Evolutionary conservation across 441 rosid species (phyloP), one percentile per base, ranked within the genome.

Genomic region (Erysimum cheiri): DNA sequence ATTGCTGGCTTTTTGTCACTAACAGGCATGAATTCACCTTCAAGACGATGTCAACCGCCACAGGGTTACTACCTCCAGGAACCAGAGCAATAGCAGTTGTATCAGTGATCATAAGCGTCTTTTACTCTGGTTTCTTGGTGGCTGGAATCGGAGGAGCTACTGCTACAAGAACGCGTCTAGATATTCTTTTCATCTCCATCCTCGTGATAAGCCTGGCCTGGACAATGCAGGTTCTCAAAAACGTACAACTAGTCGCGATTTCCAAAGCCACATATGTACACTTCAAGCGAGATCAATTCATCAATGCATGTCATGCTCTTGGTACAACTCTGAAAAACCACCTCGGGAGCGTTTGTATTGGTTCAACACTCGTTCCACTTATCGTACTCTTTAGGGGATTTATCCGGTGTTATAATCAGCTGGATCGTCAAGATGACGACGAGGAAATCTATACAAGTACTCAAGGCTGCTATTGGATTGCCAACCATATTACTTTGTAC

Each of bases 141-240:
- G 79, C 80, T 8, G 98, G 93, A 62, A 85, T 92, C 33, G 97
- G 96, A 6, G 93, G 93, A 47, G 96, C 97, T 9, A 80, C 83
- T 2, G 72, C 91, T 0, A 72, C 84, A 41, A 83, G 83, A 60
- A 82, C 82, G 11, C 37, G 49, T 53, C 61, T 80, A 24, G 92
- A 90, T 58, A 62, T 66, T 35, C 39, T 80, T 52, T 85, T 87
- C 89, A 87, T 85, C 78, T 17, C 76, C 4, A 29, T 82, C n/a
- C 69, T 86, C 77, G 40, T 87, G 74, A 69, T 82, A 12, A 84
- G 85, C 85, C 69, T 88, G 74, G 70, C 74, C 31, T 93, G 98
- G 97, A 85, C 79, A 22, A 73, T 81, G 92, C 96, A 90, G 58
- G 91, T 86, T 59, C 76, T 85, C 63, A 90, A 82, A 69, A 85